These are phyloP conservation scores for Neurospora cerealis DNA, from an alignment of 495 filamentous ascomycete genomes.

Conservation along the genomic window DNA sequence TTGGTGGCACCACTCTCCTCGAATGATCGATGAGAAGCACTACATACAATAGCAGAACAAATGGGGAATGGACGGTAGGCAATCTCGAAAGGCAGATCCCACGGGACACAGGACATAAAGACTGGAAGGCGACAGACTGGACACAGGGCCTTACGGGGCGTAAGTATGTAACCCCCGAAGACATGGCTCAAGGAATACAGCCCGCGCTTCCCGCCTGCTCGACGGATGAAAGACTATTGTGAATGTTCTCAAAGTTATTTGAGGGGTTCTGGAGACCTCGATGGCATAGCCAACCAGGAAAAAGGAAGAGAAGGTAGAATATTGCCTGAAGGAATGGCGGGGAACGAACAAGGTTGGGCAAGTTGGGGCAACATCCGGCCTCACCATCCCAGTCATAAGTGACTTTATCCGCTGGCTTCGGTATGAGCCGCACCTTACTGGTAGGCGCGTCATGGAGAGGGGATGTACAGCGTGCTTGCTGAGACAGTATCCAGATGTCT, in stretches of 20 bases:
- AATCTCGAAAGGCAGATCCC: background rate
- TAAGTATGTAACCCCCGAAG: background rate
- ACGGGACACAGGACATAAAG: background rate
- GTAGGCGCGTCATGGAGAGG: background rate
- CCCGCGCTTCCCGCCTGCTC: background rate
- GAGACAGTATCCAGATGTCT: slow-evolving; percentile 8
- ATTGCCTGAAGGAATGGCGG: background rate
- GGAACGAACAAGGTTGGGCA: background rate
- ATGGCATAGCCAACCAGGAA: background rate
- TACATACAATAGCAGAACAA: background rate
- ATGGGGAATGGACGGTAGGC: background rate
- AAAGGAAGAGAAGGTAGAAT: background rate
- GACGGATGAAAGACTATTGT: background rate
- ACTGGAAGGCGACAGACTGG: background rate
- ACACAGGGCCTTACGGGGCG: background rate
- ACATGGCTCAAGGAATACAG: background rate
- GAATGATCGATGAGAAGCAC: background rate
- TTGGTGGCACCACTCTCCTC: background rate
- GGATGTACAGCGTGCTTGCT: slow-evolving; percentile 3
- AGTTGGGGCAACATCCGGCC: background rate
- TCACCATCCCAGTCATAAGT: background rate
- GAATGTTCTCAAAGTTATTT: background rate
- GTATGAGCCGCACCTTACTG: background rate
- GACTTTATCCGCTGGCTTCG: background rate
- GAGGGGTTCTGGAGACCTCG: background rate